These are phyloP conservation scores for Wickerhamomyces xylosicus DNA, from an alignment of 805 yeast genomes.

Conservation along the genomic window DNA sequence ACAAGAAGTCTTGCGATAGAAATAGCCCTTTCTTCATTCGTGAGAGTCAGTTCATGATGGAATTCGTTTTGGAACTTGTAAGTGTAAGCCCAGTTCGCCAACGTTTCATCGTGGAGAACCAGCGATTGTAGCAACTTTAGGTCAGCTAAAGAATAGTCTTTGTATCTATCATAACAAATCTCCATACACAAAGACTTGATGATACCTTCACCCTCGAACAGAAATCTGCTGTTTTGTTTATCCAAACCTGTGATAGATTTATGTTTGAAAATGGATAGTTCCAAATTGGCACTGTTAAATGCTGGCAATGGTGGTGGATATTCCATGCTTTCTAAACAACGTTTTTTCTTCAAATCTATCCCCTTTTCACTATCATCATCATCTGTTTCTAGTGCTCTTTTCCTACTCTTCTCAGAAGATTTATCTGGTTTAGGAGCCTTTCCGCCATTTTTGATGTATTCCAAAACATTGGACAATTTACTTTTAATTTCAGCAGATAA, in stretches of 20 bases:
- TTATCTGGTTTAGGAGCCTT: no score
- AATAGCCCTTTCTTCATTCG: background rate
- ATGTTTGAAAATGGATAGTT: slow-evolving; percentile 65
- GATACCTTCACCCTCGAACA: background rate
- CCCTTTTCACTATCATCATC: background rate
- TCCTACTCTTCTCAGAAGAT: background rate
- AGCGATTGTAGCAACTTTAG: background rate
- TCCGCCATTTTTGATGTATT: background rate
- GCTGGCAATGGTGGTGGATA: slow-evolving; percentile 63
- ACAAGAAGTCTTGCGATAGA: slow-evolving; percentile 48
- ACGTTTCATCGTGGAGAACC: background rate
- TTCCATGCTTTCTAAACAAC: background rate
- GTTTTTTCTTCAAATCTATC: background rate
- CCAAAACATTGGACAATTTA: background rate
- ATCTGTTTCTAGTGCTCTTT: background rate
- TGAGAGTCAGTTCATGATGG: background rate
- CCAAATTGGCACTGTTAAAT: slow-evolving; percentile 43
- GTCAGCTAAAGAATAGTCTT: background rate
- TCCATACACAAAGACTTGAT: background rate
- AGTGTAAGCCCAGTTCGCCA: background rate
- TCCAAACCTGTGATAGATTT: slow-evolving; percentile 31
- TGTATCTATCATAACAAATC: background rate
- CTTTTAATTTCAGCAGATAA: background rate
- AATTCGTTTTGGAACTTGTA: background rate
- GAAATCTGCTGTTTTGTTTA: background rate